Base-by-base conservation (phyloP, 352 stramenopile genomes). In the Globisporangium carolinianum region DNA sequence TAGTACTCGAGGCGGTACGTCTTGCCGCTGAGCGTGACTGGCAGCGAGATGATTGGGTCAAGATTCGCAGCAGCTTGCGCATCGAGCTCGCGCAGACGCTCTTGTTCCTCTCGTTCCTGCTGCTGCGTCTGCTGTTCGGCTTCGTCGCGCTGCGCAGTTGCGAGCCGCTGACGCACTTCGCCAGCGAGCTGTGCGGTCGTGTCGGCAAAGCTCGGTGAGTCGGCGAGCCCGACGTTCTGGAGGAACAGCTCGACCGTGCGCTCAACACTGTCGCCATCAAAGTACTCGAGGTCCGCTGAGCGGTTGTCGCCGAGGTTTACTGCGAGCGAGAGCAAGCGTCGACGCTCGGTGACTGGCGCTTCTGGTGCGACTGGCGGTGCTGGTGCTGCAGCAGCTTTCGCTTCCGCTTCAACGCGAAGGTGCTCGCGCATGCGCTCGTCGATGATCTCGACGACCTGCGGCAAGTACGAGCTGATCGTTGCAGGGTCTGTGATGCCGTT, bases 1-100 rank as follows among this genome's bases (percentile, higher is more conserved):
- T 77, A 87, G 69, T 84, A 93, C 18, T 86, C 63, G 41, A 93
- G 68, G n/a, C 78, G 62, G 57, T 79, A 89, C 41, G 76, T 66
- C 0, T 63, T 62, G n/a, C 72, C 69, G 42, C 71, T 72, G 6
- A 93, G 63, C 7, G 67, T 87, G 9, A 93, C 67, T 6, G 83
- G 80, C 1, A 93, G 55, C n/a, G 72, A 65, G 36, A 92, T 72
- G 10, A 82, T 47, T 0, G 75, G 75, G 37, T 70, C 51, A 7
- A 54, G 54, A 1, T 14, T 24, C 1, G 9, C 49, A 32, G 36
- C 53, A 52, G 50, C 53, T 49, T 53, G 59, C 17, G 39, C 47
- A 24, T 58, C 47, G 39, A 32, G 47, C 4, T 42, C 42, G 8
- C 8, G 59, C 48, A 46, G 24, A 32, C 15, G 47, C 45, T 61